A percentile compares a stretch with the other conserved stretches of the same genome.
These are phyloP conservation scores for Fusarium pseudograminearum DNA, from an alignment of 2,329 filamentous ascomycete species.

Conservation along the genomic window DNA sequence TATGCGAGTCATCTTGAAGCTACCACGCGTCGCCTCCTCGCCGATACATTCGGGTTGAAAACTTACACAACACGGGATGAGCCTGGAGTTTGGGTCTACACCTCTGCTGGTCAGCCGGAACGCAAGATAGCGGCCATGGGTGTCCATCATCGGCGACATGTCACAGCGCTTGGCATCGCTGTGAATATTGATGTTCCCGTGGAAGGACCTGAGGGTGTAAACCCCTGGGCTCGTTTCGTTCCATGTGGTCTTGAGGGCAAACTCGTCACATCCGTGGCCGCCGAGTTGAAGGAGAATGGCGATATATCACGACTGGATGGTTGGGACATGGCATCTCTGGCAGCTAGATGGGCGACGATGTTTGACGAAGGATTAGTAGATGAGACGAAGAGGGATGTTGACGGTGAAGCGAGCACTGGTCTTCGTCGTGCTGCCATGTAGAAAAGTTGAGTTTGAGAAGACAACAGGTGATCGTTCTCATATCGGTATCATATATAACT, in stretches of 20 bases:
- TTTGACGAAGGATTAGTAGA: constrained; percentile 53
- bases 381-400: constrained; percentile 42
- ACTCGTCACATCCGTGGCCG: constrained; percentile 78
- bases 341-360: constrained; percentile 50
- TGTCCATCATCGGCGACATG: constrained; percentile 87
- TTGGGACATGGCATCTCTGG: constrained; percentile 50
- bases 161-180: constrained; percentile 87
- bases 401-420: constrained; percentile 28
- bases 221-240: constrained; percentile 79
- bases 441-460: background rate
- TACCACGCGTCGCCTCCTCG: constrained; percentile 76
- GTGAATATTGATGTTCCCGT: constrained; percentile 78
- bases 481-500: background rate
- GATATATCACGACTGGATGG: constrained; percentile 21
- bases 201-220: constrained; percentile 52
- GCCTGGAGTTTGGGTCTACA: constrained; percentile 83
- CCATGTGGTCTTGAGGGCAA: constrained; percentile 88
- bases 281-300: constrained; percentile 55
- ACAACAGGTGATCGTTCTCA: background rate
- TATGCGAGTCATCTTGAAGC: constrained; percentile 86
- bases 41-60: constrained; percentile 66
- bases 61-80: constrained; percentile 74
- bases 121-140: constrained; percentile 91
- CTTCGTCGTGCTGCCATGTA: constrained; percentile 22
- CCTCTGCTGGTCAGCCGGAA: constrained; percentile 49